These are phyloP conservation scores for Solanum hybrid DNA, from an alignment of 305 asterid genomes.

Conservation along the genomic window DNA sequence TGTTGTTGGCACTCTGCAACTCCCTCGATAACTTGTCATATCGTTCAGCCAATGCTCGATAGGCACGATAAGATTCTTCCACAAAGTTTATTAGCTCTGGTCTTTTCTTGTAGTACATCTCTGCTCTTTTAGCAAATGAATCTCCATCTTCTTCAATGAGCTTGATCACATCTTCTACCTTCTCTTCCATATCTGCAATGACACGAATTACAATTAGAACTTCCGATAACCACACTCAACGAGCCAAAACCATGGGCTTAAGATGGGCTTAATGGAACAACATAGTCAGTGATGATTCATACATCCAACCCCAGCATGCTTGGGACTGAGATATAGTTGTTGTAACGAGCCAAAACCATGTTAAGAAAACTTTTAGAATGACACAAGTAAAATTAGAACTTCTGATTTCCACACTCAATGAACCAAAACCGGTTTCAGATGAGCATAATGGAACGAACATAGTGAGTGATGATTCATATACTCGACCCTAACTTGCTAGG, in stretches of 20 bases:
- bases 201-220: background rate
- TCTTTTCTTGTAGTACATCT: conserved; percentile 63
- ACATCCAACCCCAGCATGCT: background rate
- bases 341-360: background rate
- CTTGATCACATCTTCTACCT: conserved; percentile 43
- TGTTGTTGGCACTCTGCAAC: conserved; percentile 53
- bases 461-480: too few relatives aligned
- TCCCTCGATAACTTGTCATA: conserved; percentile 59
- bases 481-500: background rate
- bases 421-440: background rate
- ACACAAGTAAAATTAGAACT: background rate
- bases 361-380: background rate
- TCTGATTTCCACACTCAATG: background rate
- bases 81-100: conserved; percentile 58
- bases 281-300: background rate
- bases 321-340: background rate
- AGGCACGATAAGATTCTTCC: conserved; percentile 54
- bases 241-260: background rate
- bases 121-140: conserved; percentile 69
- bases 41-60: conserved; percentile 54
- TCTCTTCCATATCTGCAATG: conserved; percentile 62
- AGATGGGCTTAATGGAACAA: too few relatives aligned
- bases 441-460: too few relatives aligned
- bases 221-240: background rate
- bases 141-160: conserved; percentile 67